Evolutionary conservation across 768 basidiomycete species (phyloP), one percentile per base, ranked within the genome.

Genomic region (Serendipita sp.): DNA sequence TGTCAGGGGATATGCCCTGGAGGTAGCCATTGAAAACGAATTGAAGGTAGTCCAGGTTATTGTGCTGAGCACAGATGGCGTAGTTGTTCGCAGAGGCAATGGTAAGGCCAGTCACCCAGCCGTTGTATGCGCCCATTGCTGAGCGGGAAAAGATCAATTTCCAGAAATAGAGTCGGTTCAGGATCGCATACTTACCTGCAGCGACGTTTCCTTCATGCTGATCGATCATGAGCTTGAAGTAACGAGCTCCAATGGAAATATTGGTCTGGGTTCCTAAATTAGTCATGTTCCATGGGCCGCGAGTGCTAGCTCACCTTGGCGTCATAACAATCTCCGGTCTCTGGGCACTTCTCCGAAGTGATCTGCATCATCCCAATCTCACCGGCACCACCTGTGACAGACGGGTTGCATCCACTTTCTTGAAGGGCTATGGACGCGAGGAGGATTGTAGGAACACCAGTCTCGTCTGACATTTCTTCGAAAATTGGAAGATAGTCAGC

Each of bases 401-500:
- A 65, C 1, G 84, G 79, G 68, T 86, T 84, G 78, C 91, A 95
- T 44, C 76, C 76, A 38, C 81, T 83, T 72, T 95, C 93, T 73
- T 94, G 91, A 85, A 95, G 85, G 41, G 91, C 90, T 68, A 95
- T 86, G 0, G 90, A 80, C 1, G 91, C 91, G 44, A 94, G 73
- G 68, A 94, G 75, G 72, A 92, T 89, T 7, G 89, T 72, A 30
- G 86, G 87, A 41, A 92, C 35, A 10, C 56, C 56, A n/a, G 56
- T 60, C 18, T 60, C 56, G 10, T 38, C 56, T 8, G 56, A 28
- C 36, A 60, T 8, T 8, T 28, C 16, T 38, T 87, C 76, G 71
- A 91, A 90, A 16, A 79, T 67, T 2, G 65, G 58, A 44, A 85
- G 72, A 68, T 74, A 85, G 3, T 68, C 44, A n/a, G 69, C 67